phyloP scores from a whole-genome alignment of 1,284 basidiomycete genomes.

The Schizopora paradoxa region DNA sequence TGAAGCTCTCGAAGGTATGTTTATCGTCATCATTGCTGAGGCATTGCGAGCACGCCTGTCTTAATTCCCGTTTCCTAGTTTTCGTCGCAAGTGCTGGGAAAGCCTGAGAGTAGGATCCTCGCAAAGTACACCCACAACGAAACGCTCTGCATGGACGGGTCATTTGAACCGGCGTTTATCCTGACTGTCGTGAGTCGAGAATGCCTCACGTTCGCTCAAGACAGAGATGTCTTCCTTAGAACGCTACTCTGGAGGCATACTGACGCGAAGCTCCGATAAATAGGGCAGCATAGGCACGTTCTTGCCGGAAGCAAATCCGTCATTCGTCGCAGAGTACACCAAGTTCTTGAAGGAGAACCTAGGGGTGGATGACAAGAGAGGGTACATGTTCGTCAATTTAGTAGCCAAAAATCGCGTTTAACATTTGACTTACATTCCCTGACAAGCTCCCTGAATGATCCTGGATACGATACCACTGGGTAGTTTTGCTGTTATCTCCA shows the following conservation, averaged over 20 bases:
- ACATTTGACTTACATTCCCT: too few species aligned
- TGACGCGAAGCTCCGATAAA: too few species aligned
- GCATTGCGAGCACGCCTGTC: neutral
- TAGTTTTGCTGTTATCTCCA: too few species aligned
- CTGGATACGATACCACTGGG: too few species aligned
- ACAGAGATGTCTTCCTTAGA: neutral
- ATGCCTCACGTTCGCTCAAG: neutral
- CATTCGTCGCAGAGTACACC: constrained; percentile 48
- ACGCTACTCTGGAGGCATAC: neutral
- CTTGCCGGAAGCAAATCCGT: constrained; percentile 40
- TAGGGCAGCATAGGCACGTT: constrained; percentile 54
- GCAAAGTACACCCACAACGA: constrained; percentile 52
- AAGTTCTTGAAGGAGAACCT: constrained; percentile 52
- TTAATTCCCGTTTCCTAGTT: constrained; percentile 30
- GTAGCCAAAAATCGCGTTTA: too few species aligned
- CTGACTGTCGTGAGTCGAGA: constrained; percentile 44
- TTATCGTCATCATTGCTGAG: neutral
- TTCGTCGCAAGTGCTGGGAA: constrained; percentile 43
- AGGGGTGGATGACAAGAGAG: constrained; percentile 43
- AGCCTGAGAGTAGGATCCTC: constrained; percentile 49
- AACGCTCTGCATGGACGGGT: constrained; percentile 50
- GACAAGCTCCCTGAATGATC: too few species aligned
- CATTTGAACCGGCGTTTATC: constrained; percentile 58
- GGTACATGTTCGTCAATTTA: constrained; percentile 44
- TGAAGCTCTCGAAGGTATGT: constrained; percentile 57